Base-by-base conservation (phyloP, 306 rosid genomes). In the Macrotyloma uniflorum region DNA sequence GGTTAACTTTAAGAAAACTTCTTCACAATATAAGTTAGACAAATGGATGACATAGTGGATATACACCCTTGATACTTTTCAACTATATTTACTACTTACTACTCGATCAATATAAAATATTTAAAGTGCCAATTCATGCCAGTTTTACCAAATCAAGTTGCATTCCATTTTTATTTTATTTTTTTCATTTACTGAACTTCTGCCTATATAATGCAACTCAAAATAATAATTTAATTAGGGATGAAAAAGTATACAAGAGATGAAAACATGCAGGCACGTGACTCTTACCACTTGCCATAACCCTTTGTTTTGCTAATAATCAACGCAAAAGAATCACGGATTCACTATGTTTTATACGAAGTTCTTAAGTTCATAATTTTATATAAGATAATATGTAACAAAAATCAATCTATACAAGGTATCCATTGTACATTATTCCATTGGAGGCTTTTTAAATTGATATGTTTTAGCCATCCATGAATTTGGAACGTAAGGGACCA, bases 291-390 rank as follows among this genome's bases (percentile, higher is more conserved):
- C 66, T n/a, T 53, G 57, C 33, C 10, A 55, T 13, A 5, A 36
- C 15, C 2, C 9, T 32, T 51, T n/a, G n/a, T n/a, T 51, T 38
- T 5, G 38, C 68, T 6, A 23, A 23, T 15, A 66, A 67, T 40
- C 49, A 57, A 45, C 49, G 77, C 57, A 38, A 70, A 59, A 45
- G 7, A 57, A 70, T 79, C 77, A 57, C 77, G 77, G 82, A 46
- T 69, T 58, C 70, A 67, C 61, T 0, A 28, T 7, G 46, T 23
- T 66, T 53, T 14, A 64, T 33, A 36, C 18, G 1, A 38, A 4
- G 72, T 35, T 49, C 50, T 22, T 35, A 1, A 4, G 6, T 66
- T 50, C 15, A 35, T 50, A 49, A 14, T 65, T 75, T 49, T 14
- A 22, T 65, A 33, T 14, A 47, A 62, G 1, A 35, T 8, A 50